phyloP scores from a whole-genome alignment of 228 moss, liverwort and hornwort species.

The Sphagnum fallax region DNA sequence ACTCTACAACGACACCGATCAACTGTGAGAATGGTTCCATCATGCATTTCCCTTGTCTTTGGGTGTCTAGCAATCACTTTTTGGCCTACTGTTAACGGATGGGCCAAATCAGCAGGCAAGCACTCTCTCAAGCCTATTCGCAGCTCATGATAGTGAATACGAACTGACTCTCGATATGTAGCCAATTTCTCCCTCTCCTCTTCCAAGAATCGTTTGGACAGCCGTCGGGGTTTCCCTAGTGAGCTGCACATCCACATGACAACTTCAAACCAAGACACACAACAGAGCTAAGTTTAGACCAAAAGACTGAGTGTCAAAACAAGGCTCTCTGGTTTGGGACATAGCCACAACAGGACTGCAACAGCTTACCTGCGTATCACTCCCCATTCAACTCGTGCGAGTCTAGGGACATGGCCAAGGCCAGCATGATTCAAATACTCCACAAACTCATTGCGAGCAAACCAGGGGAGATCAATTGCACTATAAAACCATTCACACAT shows the following conservation, averaged over 20 bases:
- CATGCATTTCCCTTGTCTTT: slow-evolving; percentile 82
- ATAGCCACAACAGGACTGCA: neutral
- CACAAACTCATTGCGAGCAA: slow-evolving; percentile 98
- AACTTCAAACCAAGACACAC: neutral
- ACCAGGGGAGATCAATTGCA: slow-evolving; percentile 99
- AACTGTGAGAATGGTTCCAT: slow-evolving; percentile 94
- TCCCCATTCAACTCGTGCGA: slow-evolving; percentile 97
- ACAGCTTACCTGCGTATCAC: slow-evolving; percentile 83
- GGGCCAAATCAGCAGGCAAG: slow-evolving; percentile 80
- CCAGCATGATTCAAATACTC: slow-evolving; percentile 99
- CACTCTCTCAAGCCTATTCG: slow-evolving; percentile 80
- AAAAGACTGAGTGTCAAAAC: neutral
- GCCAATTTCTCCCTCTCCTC: slow-evolving; percentile 89
- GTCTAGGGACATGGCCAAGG: slow-evolving; percentile 95
- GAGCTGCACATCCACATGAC: slow-evolving; percentile 49
- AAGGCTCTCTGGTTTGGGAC: neutral
- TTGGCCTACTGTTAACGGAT: slow-evolving; percentile 93
- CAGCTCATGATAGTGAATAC: slow-evolving; percentile 90
- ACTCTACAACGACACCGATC: slow-evolving; percentile 92
- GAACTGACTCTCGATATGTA: slow-evolving; percentile 73
- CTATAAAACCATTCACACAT: slow-evolving; percentile 99
- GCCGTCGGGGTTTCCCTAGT: slow-evolving; percentile 92
- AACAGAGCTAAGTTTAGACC: neutral
- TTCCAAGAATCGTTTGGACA: slow-evolving; percentile 75
- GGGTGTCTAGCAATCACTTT: slow-evolving; percentile 93